Conservation (phyloP, 2,329 filamentous ascomycete species). For the Penicillium sp. region DNA sequence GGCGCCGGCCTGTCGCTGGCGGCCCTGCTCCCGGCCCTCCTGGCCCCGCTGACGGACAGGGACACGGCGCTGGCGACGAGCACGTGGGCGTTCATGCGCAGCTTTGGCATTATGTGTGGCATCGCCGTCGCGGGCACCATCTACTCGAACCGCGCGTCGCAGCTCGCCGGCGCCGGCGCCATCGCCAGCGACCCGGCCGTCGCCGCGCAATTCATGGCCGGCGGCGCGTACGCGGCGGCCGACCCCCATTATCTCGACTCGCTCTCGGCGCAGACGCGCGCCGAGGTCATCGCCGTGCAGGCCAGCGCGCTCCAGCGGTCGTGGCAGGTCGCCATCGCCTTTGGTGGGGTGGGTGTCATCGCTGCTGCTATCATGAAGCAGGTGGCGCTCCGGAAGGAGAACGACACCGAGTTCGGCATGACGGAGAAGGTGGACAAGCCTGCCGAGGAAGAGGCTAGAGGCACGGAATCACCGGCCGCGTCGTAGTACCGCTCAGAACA, state of each 20-base stretch:
- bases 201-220: constrained; percentile 12
- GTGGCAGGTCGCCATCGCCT: constrained; percentile 22
- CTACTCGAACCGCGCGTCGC: constrained; percentile 36
- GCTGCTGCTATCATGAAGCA: constrained; percentile 20
- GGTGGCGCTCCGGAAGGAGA: constrained; percentile 17
- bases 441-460: too few relatives aligned
- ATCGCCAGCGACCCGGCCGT: constrained; percentile 19
- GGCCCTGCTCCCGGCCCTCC: constrained; percentile 26
- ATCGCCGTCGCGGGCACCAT: constrained; percentile 30
- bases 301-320: constrained; percentile 14
- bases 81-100: constrained; percentile 31
- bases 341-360: constrained; percentile 20
- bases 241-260: constrained; percentile 11
- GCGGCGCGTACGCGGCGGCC: constrained; percentile 28
- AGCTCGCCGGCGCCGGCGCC: neutral
- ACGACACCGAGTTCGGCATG: constrained; percentile 15
- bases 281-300: constrained; percentile 12
- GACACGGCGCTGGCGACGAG: constrained; percentile 27
- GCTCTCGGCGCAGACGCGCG: neutral
- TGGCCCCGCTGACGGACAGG: constrained; percentile 24
- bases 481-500: too few relatives aligned
- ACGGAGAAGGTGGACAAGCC: too few relatives aligned
- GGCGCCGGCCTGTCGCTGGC: constrained; percentile 18
- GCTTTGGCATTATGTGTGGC: constrained; percentile 35
- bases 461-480: too few relatives aligned